Conservation (phyloP, 345 rosid species). For the Rhizophora mangle region DNA sequence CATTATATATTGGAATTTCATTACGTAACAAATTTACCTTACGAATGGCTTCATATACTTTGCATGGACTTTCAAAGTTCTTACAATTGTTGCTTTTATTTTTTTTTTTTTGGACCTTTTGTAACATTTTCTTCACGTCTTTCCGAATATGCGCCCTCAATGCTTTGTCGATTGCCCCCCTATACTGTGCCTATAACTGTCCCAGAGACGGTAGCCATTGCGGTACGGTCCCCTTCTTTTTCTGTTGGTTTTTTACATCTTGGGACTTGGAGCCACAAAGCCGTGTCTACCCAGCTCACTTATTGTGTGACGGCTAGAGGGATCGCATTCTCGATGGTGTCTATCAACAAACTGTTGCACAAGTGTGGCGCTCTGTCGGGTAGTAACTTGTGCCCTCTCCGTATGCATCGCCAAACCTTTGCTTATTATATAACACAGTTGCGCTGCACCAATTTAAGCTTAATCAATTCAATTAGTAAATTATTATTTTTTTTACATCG, state of each 20-base stretch:
- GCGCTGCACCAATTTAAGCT: not conserved
- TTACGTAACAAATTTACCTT: too few species aligned
- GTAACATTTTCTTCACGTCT: not conserved
- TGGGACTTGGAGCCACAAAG: constrained; percentile 30
- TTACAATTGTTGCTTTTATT: too few species aligned
- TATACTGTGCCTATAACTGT: not conserved
- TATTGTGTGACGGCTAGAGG: not conserved
- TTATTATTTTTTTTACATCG: too few species aligned
- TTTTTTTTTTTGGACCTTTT: too few species aligned
- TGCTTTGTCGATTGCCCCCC: too few species aligned
- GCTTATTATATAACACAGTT: too few species aligned
- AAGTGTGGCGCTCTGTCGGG: constrained; percentile 2
- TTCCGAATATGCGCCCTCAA: not conserved
- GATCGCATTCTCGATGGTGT: constrained; percentile 1
- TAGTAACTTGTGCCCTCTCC: not conserved
- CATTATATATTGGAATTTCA: too few species aligned
- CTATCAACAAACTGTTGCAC: not conserved
- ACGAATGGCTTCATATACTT: too few species aligned
- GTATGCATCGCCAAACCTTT: not conserved
- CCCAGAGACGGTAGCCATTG: too few species aligned
- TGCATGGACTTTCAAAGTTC: too few species aligned
- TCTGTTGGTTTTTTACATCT: not conserved
- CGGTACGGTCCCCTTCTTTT: too few species aligned
- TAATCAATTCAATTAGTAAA: not conserved
- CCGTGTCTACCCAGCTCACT: constrained; percentile 13